These are phyloP conservation scores for Suillus brevipes DNA, from an alignment of 768 basidiomycete species.

Conservation along the genomic window DNA sequence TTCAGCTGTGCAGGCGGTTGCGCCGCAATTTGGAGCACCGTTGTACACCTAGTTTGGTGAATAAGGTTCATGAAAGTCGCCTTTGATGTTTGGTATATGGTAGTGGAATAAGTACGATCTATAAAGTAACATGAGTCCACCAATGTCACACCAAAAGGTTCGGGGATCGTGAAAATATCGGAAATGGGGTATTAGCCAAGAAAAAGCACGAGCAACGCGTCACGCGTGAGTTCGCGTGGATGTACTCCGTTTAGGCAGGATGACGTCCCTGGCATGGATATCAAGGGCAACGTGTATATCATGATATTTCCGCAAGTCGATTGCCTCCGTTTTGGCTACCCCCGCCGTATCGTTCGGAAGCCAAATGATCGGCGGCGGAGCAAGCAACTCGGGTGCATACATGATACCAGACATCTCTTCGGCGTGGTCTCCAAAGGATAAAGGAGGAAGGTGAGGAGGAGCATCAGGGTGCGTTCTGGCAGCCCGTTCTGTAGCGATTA, in stretches of 20 bases:
- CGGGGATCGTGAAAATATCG: background rate
- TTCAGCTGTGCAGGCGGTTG: background rate
- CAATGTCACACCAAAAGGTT: background rate
- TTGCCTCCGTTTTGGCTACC: constrained; percentile 71
- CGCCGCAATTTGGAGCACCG: background rate
- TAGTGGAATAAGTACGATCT: constrained; percentile 10
- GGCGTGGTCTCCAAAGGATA: constrained; percentile 73
- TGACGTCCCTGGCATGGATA: constrained; percentile 55
- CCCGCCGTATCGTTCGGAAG: constrained; percentile 78
- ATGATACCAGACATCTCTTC: constrained; percentile 77
- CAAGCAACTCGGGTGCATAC: constrained; percentile 80
- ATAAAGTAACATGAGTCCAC: constrained; percentile 6
- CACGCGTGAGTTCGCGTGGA: background rate
- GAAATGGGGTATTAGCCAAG: background rate
- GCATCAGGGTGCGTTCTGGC: constrained; percentile 78
- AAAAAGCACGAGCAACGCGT: constrained; percentile 4
- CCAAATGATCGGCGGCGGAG: constrained; percentile 80
- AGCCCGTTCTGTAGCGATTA: constrained; percentile 75
- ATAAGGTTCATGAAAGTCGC: background rate
- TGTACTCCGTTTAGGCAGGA: constrained; percentile 34
- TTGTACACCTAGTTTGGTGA: background rate
- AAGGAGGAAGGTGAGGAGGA: constrained; percentile 67
- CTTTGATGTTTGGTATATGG: background rate
- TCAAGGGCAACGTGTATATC: constrained; percentile 70
- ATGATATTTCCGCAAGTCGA: constrained; percentile 75